Conservation (phyloP, 2,329 filamentous ascomycete species). For the Hypoxylon sp. region DNA sequence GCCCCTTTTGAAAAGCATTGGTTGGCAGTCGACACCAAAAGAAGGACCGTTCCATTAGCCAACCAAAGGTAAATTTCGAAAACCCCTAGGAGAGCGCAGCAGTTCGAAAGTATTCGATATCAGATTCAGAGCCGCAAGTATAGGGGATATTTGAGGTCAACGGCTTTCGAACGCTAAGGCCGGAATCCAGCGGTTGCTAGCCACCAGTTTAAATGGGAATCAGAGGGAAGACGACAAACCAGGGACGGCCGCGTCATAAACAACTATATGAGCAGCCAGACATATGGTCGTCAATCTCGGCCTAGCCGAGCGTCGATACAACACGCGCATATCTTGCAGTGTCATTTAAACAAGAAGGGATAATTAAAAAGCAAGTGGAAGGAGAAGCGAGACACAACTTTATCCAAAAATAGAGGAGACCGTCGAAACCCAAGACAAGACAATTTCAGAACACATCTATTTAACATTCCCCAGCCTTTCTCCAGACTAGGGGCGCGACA, state of each 20-base stretch:
- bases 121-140: neutral
- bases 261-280: neutral
- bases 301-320: constrained; percentile 2
- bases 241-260: neutral
- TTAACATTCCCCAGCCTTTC: constrained; percentile 15
- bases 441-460: constrained; percentile 12
- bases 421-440: constrained; percentile 18
- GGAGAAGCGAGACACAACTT: constrained; percentile 11
- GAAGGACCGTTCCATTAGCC: neutral
- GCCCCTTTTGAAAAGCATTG: neutral
- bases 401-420: constrained; percentile 31
- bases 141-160: neutral
- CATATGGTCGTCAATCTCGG: neutral
- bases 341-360: neutral
- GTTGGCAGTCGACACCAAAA: neutral
- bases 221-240: neutral
- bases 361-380: neutral
- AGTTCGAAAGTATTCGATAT: neutral
- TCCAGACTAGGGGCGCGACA: constrained; percentile 17
- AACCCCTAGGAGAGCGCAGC: neutral
- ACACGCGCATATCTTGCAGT: neutral
- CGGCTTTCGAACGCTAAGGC: neutral
- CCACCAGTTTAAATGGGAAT: neutral
- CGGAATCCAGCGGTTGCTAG: neutral
- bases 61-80: neutral